A percentile compares a stretch with the other conserved stretches of the same genome.
Evolutionary conservation across 805 yeast genomes (phyloP).

Genomic region (Lachancea kluyveri): DNA sequence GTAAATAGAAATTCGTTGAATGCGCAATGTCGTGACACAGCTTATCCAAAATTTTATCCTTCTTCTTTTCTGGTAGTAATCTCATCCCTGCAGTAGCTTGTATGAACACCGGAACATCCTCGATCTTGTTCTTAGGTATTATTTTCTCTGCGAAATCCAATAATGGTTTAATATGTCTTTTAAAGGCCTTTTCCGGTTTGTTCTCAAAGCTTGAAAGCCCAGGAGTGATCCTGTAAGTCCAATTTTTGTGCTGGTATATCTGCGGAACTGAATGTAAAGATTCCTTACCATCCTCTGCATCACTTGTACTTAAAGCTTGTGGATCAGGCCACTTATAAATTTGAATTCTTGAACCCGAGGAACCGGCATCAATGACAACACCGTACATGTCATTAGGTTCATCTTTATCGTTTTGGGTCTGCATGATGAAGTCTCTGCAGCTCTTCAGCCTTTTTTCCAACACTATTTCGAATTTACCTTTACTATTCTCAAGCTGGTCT

Average conservation of each 20-base stretch:
- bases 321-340: constrained; percentile 75
- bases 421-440: too few relatives aligned
- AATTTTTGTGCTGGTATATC: constrained; percentile 53
- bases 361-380: constrained; percentile 90
- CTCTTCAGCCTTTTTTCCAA: background rate
- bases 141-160: constrained; percentile 62
- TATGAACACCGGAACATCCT: constrained; percentile 79
- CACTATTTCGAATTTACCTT: background rate
- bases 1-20: constrained; percentile 48
- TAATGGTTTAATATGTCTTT: constrained; percentile 58
- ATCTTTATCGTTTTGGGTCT: constrained; percentile 1
- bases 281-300: constrained; percentile 23
- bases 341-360: constrained; percentile 87
- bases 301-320: constrained; percentile 11
- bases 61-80: constrained; percentile 50
- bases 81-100: constrained; percentile 98
- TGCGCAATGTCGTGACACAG: constrained; percentile 54
- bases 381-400: constrained; percentile 47
- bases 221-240: constrained; percentile 73
- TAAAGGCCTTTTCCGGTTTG: constrained; percentile 55
- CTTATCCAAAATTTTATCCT: constrained; percentile 45
- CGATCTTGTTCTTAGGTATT: constrained; percentile 56
- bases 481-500: background rate
- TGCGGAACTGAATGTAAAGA: constrained; percentile 57
- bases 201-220: constrained; percentile 72